A percentile compares a stretch with the other conserved stretches of the same genome.
phyloP scores from a whole-genome alignment of 768 basidiomycete genomes.

The Chalciporus sphaerocephalus region DNA sequence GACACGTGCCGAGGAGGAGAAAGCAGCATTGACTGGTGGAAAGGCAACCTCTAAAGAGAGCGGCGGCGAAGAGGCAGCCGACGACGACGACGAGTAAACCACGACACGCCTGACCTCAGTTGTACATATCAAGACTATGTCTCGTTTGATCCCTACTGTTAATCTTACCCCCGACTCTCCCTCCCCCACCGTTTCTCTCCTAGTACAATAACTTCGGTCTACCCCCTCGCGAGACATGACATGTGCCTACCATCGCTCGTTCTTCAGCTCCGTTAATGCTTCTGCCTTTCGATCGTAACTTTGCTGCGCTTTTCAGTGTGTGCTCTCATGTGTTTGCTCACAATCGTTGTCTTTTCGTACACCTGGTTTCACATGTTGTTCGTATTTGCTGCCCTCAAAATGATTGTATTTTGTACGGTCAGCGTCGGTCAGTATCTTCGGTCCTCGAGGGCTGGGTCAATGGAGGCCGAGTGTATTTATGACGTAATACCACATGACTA shows the following conservation, averaged over 20 bases:
- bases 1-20: slow-evolving; percentile 79
- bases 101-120: slow-evolving; percentile 1
- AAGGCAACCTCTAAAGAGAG: slow-evolving; percentile 36
- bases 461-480: no score
- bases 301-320: slow-evolving; percentile 16
- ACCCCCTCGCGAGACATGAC: slow-evolving; percentile 30
- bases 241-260: slow-evolving; percentile 23
- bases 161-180: slow-evolving; percentile 10
- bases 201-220: slow-evolving; percentile 19
- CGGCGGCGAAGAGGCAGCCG: slow-evolving; percentile 32
- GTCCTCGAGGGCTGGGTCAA: no score
- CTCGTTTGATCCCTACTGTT: slow-evolving; percentile 10
- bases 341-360: slow-evolving; percentile 17
- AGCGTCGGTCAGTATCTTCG: background rate
- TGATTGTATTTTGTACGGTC: slow-evolving; percentile 32
- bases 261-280: slow-evolving; percentile 6
- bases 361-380: slow-evolving; percentile 27
- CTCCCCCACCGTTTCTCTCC: slow-evolving; percentile 7
- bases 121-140: slow-evolving; percentile 18
- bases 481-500: background rate
- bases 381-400: slow-evolving; percentile 26
- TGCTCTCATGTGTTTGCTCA: slow-evolving; percentile 28
- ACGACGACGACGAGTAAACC: slow-evolving; percentile 43
- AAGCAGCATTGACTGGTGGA: slow-evolving; percentile 42
- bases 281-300: slow-evolving; percentile 15